These are phyloP conservation scores for Urtica urens DNA, from an alignment of 306 rosid species.

Conservation along the genomic window DNA sequence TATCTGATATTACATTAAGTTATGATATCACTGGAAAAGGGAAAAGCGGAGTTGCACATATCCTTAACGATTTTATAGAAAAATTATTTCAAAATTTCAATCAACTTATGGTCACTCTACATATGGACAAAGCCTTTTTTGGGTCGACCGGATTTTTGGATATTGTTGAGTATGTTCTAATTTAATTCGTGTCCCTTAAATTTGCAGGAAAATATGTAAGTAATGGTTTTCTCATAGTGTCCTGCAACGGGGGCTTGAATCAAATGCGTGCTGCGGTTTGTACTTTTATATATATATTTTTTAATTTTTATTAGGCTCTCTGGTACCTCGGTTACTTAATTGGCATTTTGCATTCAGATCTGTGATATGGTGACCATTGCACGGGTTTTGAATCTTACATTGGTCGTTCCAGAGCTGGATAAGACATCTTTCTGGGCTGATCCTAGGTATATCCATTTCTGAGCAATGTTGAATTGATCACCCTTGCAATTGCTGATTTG, in stretches of 20 bases:
- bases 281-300: constrained; percentile 6
- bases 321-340: constrained; percentile 18
- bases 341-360: constrained; percentile 47
- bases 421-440: constrained; percentile 97
- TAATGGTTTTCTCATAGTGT: constrained; percentile 90
- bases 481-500: constrained; percentile 12
- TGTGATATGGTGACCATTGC: constrained; percentile 99
- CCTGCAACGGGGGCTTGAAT: constrained; percentile 98
- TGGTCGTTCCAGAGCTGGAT: constrained; percentile 97
- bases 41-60: too few relatives aligned
- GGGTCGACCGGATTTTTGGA: not conserved
- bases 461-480: constrained; percentile 2
- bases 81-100: too few relatives aligned
- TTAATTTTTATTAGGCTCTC: constrained; percentile 2
- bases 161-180: not conserved
- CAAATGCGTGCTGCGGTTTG: constrained; percentile 99
- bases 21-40: too few relatives aligned
- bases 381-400: constrained; percentile 80
- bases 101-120: too few relatives aligned
- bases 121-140: not conserved
- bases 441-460: constrained; percentile 52
- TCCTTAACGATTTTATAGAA: too few relatives aligned
- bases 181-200: constrained; percentile 11
- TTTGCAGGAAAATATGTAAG: constrained; percentile 89
- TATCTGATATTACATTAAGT: too few relatives aligned